Percentiles rank a stretch among this genome's conserved stretches.
Evolutionary conservation across 805 yeast genomes (phyloP).

Genomic region (Hanseniaspora clermontiae): DNA sequence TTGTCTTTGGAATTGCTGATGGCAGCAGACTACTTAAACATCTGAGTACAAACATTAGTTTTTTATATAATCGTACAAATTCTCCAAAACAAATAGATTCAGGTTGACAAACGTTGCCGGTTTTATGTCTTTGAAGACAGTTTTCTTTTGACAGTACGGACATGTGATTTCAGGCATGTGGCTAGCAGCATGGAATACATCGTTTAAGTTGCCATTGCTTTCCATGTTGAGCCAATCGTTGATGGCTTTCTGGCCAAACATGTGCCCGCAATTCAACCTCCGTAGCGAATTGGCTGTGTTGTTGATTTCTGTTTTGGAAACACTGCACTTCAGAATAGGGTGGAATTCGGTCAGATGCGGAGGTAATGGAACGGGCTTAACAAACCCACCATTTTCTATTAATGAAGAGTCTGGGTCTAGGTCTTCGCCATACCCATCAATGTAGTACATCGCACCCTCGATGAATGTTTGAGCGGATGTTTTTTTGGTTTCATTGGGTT

Average conservation of each 20-base stretch:
- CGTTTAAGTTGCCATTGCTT: not conserved
- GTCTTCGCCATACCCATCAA: not conserved
- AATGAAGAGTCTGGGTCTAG: not conserved
- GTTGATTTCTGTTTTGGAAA: not conserved
- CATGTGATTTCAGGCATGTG: not conserved
- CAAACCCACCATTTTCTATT: not conserved
- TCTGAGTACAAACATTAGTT: constrained; percentile 13
- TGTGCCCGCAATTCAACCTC: constrained; percentile 1
- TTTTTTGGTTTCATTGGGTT: not conserved
- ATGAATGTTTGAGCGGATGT: constrained; percentile 1
- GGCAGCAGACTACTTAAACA: constrained; percentile 65
- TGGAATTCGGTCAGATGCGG: not conserved
- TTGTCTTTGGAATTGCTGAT: constrained; percentile 82
- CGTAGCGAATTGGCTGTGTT: not conserved
- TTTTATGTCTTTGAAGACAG: not conserved
- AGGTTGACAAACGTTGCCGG: not conserved
- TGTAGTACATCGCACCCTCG: not conserved
- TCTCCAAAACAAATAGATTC: not conserved
- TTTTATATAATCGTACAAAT: constrained; percentile 4
- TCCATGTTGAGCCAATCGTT: not conserved
- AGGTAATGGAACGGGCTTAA: not conserved
- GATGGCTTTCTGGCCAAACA: constrained; percentile 8
- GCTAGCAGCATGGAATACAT: not conserved
- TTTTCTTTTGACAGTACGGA: constrained; percentile 3
- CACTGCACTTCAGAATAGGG: not conserved